Evolutionary conservation across 805 yeast species (phyloP), one percentile per base, ranked within the genome.

Genomic region (Pichia scutulata): DNA sequence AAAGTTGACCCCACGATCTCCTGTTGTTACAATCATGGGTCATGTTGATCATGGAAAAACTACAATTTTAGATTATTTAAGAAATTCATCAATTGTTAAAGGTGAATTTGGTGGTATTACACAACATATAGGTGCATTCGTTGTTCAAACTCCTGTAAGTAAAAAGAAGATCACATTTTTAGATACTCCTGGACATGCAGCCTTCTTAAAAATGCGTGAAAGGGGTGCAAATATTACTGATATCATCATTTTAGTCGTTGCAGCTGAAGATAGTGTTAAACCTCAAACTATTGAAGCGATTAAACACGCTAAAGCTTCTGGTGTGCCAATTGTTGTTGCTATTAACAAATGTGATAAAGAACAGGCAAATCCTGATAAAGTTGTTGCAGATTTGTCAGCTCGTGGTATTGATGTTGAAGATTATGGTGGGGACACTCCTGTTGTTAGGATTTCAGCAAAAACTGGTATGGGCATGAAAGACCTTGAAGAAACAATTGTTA

Each of bases 21-120:
- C 99, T 0, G 84, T 93, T 23, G 97, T 93, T 6, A 90, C 99
- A 0, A 87, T 93, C 47, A 93, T 93, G 98, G 99, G 99, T 2
- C 99, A 93, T 66, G 99, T 93, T 28, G 99, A 93, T 67, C 99
- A 93, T 63, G 99, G 99, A 2, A 93, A 93, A 65, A 93, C 99
- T 2, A 92, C 99, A 0, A 83, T 93, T 53, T 74, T 93, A 49
- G 99, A 93, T 65, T 80, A 81, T 60, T 70, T 93, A 59, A 75
- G 98, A 43, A 89, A 87, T 57, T 85, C 96, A 0, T 80, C 90
- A 0, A 80, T 93, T 8, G 98, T 84, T 0, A 79, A 80, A 28
- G 77, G 82, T 41, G 99, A 93, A 64, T 86, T 82, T 65, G 99
- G 99, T 49, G 98, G 99, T 19, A 93, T 93, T 47, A 93, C 99